Base-by-base conservation (phyloP, 192 early-diverging fungal genomes). In the Coemansia sp. region DNA sequence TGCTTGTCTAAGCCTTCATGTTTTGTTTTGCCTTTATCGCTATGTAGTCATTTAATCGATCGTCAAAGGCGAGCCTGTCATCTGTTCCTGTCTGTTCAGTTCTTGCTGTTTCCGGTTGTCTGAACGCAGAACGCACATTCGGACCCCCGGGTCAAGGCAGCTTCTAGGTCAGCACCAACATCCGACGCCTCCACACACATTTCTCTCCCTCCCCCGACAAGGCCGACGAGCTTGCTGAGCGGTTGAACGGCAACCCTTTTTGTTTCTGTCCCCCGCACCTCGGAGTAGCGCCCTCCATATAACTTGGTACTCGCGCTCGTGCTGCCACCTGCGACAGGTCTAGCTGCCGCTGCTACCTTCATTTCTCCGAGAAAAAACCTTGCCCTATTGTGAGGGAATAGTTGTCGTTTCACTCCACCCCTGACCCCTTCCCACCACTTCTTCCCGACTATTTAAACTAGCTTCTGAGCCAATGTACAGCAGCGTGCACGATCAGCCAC, bases 401-500 rank as follows among this genome's bases (percentile, higher is more conserved):
- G 49, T 76, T 67, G 70, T 76, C 65, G 61, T 24, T 51, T 61
- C 46, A n/a, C 24, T 61, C 22, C 47, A 46, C 69, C 54, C 47
- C 63, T 41, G 46, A 47, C 46, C 51, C 61, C 62, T 60, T 49
- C 61, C 46, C 68, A 70, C 42, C 52, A 42, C 43, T 40, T 33
- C 51, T 54, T 34, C 34, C 62, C 62, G 34, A 41, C 36, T 63
- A 22, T 40, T 16, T 36, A 43, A 40, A 18, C 62, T 40, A 63
- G 41, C 38, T 43, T 43, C 67, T 57, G 63, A 34, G 65, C 78
- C 63, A 68, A 83, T 83, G 80, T 83, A 78, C 55, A 57, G 76
- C 61, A 83, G 76, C 34, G 80, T 78, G 70, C 80, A 83, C 72
- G 73, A 74, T 70, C 80, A 78, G 73, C 76, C 80, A 75, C 80